Percentiles rank a stretch among this genome's conserved stretches.
These are phyloP conservation scores for Barnettozyma californica DNA, from an alignment of 805 yeast species.

Conservation along the genomic window DNA sequence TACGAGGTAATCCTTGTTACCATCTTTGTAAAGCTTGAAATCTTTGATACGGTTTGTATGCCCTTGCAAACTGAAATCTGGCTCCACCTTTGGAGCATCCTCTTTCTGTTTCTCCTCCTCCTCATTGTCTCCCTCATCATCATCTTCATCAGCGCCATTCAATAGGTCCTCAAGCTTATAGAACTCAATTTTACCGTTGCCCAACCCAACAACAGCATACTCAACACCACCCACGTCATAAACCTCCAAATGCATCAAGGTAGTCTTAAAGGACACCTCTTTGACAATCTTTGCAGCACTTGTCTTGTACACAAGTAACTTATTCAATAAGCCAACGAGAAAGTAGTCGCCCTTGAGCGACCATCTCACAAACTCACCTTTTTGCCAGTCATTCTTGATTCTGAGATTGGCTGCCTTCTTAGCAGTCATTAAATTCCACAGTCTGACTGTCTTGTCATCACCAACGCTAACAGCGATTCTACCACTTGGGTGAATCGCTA, in stretches of 20 bases:
- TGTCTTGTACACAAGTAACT: slow-evolving; percentile 61
- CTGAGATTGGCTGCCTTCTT: slow-evolving; percentile 85
- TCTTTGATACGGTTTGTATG: slow-evolving; percentile 86
- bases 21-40: slow-evolving; percentile 42
- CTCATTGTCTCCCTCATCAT: slow-evolving; percentile 9
- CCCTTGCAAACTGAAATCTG: slow-evolving; percentile 63
- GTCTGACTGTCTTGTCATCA: slow-evolving; percentile 72
- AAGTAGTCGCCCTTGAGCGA: slow-evolving; percentile 61
- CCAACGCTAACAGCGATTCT: slow-evolving; percentile 87
- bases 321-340: slow-evolving; percentile 66
- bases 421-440: slow-evolving; percentile 97
- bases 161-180: slow-evolving; percentile 36
- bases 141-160: slow-evolving; percentile 25
- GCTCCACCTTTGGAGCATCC: slow-evolving; percentile 27
- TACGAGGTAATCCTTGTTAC: slow-evolving; percentile 48
- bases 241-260: slow-evolving; percentile 66
- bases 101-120: slow-evolving; percentile 8
- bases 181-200: slow-evolving; percentile 66
- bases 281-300: slow-evolving; percentile 52
- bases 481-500: slow-evolving; percentile 87
- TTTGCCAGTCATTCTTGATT: slow-evolving; percentile 61
- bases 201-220: slow-evolving; percentile 61
- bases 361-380: slow-evolving; percentile 67
- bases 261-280: slow-evolving; percentile 45
- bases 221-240: slow-evolving; percentile 41